These are phyloP conservation scores for Pseudonectria buxi DNA, from an alignment of 2,329 filamentous ascomycete genomes.

Conservation along the genomic window DNA sequence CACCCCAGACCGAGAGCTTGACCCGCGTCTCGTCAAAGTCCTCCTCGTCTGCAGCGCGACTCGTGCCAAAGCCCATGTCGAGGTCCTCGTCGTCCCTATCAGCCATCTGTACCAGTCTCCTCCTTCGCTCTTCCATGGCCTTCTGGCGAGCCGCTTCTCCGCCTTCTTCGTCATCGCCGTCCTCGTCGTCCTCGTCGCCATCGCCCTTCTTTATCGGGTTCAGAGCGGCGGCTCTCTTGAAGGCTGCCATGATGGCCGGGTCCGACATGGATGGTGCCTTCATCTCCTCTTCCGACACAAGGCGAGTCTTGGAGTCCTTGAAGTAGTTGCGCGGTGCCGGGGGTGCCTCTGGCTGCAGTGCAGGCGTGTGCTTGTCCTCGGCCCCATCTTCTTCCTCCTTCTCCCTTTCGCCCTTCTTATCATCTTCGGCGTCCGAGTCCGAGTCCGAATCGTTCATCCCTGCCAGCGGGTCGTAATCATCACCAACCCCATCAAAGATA, in stretches of 20 bases:
- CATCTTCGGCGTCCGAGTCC: slow-evolving; percentile 39
- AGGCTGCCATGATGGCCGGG: slow-evolving; percentile 71
- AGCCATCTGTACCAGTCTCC: slow-evolving; percentile 65
- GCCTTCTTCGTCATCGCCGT: slow-evolving; percentile 32
- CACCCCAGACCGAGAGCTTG: slow-evolving; percentile 62
- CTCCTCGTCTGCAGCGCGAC: slow-evolving; percentile 79
- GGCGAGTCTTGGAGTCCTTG: slow-evolving; percentile 47
- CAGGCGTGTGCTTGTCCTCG: slow-evolving; percentile 34
- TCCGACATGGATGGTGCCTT: slow-evolving; percentile 58
- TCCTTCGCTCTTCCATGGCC: slow-evolving; percentile 61
- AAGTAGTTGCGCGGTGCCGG: slow-evolving; percentile 53
- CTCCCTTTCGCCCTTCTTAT: slow-evolving; percentile 29
- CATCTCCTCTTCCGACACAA: slow-evolving; percentile 46
- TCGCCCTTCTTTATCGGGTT: slow-evolving; percentile 38
- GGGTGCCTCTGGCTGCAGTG: slow-evolving; percentile 35
- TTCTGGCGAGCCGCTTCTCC: slow-evolving; percentile 33
- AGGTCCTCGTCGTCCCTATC: slow-evolving; percentile 84
- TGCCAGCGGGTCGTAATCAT: slow-evolving; percentile 62
- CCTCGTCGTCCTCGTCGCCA: slow-evolving; percentile 19
- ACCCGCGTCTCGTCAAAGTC: slow-evolving; percentile 64
- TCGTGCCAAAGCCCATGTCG: slow-evolving; percentile 90
- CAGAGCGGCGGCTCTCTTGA: slow-evolving; percentile 75
- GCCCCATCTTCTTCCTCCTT: slow-evolving; percentile 15
- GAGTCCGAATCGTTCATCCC: slow-evolving; percentile 43
- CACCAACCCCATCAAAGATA: slow-evolving; percentile 60